phyloP scores from a whole-genome alignment of 371 early-diverging fungal genomes.

The Basidiobolus meristosporus region DNA sequence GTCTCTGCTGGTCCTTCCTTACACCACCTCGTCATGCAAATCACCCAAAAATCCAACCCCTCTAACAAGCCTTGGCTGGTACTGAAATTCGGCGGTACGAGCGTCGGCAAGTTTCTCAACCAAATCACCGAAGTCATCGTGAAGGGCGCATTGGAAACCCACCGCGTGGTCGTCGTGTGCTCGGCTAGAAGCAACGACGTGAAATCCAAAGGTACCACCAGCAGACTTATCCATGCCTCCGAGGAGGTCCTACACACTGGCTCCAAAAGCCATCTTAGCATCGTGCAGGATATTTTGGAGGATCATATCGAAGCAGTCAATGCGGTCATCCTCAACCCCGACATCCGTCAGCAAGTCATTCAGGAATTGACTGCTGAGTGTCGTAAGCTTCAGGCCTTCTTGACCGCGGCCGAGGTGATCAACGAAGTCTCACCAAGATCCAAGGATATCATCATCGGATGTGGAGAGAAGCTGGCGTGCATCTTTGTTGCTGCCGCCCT shows the following conservation, averaged over 20 bases:
- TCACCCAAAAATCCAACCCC: neutral
- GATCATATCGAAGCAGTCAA: constrained; percentile 60
- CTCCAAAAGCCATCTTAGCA: constrained; percentile 24
- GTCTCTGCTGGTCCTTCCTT: too few species aligned
- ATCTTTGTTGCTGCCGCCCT: constrained; percentile 71
- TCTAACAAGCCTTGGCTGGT: constrained; percentile 37
- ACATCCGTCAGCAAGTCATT: constrained; percentile 26
- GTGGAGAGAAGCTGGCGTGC: constrained; percentile 87
- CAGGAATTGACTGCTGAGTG: constrained; percentile 53
- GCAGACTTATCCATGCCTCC: constrained; percentile 46
- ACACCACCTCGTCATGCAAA: neutral
- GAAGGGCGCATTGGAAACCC: constrained; percentile 13
- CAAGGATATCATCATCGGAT: constrained; percentile 82
- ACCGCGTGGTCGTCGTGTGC: constrained; percentile 61
- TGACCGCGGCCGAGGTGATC: constrained; percentile 90
- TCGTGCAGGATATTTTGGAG: constrained; percentile 56
- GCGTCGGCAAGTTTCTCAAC: constrained; percentile 60
- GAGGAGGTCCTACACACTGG: constrained; percentile 38
- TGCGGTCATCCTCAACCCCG: constrained; percentile 25
- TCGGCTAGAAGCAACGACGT: constrained; percentile 61
- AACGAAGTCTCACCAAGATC: constrained; percentile 92
- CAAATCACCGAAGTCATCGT: constrained; percentile 33
- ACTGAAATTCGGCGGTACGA: constrained; percentile 79
- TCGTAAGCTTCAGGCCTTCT: constrained; percentile 48
- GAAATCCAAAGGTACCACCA: constrained; percentile 61